These are phyloP conservation scores for Stereocaulon alpinum DNA, from an alignment of 495 filamentous ascomycete species.

Conservation along the genomic window DNA sequence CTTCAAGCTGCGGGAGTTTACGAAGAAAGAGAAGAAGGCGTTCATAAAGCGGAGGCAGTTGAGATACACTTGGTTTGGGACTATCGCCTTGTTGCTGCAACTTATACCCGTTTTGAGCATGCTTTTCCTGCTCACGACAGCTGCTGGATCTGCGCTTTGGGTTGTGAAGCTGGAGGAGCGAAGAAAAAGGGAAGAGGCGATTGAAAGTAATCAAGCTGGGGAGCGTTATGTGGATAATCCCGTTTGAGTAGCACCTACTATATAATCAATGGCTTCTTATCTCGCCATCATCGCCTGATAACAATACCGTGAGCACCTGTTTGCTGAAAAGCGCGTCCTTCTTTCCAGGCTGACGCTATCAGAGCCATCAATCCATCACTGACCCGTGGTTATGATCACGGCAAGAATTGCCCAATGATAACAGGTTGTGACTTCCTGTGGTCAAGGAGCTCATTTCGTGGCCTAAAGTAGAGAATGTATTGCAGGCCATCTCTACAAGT, in stretches of 20 bases:
- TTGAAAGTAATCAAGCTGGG: neutral
- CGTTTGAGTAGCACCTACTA: neutral
- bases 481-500: too few relatives aligned
- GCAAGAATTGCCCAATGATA: too few relatives aligned
- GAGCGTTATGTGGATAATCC: constrained; percentile 17
- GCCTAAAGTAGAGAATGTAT: too few relatives aligned
- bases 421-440: too few relatives aligned
- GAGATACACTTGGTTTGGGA: constrained; percentile 58
- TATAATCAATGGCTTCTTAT: too few relatives aligned
- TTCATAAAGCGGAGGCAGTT: constrained; percentile 41
- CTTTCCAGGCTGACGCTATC: too few relatives aligned
- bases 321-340: too few relatives aligned
- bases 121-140: constrained; percentile 57
- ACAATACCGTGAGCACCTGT: too few relatives aligned
- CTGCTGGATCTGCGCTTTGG: constrained; percentile 54
- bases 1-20: constrained; percentile 47
- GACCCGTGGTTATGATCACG: too few relatives aligned
- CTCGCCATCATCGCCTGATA: too few relatives aligned
- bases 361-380: too few relatives aligned
- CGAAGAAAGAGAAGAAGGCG: constrained; percentile 46
- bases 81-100: constrained; percentile 49
- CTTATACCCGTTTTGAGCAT: constrained; percentile 53
- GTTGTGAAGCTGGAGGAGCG: constrained; percentile 44
- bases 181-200: neutral
- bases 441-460: too few relatives aligned